A percentile compares a stretch with the other conserved stretches of the same genome.
phyloP scores from a whole-genome alignment of 179 eudicot genomes.

The Beta macrorhiza region DNA sequence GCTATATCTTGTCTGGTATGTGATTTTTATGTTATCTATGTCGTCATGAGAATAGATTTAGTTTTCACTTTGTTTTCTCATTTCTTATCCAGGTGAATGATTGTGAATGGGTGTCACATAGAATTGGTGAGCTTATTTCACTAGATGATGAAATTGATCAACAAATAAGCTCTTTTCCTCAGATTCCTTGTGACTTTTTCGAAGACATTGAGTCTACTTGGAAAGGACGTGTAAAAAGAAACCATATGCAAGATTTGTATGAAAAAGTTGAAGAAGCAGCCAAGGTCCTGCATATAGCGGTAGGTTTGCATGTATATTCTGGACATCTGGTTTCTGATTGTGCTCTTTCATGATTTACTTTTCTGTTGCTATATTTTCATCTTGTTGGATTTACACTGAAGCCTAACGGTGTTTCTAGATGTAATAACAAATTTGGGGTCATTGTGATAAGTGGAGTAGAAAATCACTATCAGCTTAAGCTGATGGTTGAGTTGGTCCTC shows the following conservation, averaged over 20 bases:
- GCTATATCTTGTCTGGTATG: not conserved
- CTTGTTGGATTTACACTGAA: not conserved
- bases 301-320: conserved; percentile 28
- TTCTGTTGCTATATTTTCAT: not conserved
- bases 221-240: conserved; percentile 91
- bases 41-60: not conserved
- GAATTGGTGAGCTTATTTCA: conserved; percentile 76
- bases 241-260: conserved; percentile 67
- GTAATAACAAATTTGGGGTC: not conserved
- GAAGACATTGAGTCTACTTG: conserved; percentile 86
- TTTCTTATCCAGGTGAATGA: conserved; percentile 56
- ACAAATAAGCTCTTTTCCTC: conserved; percentile 44
- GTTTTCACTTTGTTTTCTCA: not conserved
- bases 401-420: no score
- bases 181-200: conserved; percentile 72
- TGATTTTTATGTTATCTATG: not conserved
- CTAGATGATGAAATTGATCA: conserved; percentile 72
- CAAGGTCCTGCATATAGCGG: conserved; percentile 64
- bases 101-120: conserved; percentile 60
- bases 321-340: not conserved
- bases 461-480: no score
- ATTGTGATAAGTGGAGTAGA: not conserved
- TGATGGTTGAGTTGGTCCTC: no score
- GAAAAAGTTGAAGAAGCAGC: conserved; percentile 85
- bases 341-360: not conserved